phyloP scores from a whole-genome alignment of 805 yeast species.

The Saccharomyces paradoxus region DNA sequence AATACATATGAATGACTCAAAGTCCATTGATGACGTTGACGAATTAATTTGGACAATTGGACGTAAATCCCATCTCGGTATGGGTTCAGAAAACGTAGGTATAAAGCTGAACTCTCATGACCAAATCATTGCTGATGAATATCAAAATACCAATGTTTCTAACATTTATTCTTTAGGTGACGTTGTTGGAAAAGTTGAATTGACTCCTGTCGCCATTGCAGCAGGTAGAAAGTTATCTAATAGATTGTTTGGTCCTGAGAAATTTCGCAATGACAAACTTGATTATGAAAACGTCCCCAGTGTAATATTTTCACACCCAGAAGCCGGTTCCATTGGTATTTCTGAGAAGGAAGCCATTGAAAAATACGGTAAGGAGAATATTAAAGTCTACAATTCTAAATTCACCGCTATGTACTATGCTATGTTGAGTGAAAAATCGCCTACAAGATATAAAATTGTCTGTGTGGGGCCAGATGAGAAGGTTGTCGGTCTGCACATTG shows the following conservation, averaged over 20 bases:
- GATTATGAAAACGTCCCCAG: constrained; percentile 86
- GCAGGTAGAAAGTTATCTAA: constrained; percentile 92
- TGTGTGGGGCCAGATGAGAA: constrained; percentile 76
- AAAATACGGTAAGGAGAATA: constrained; percentile 68
- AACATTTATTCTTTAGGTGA: constrained; percentile 86
- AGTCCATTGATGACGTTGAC: constrained; percentile 63
- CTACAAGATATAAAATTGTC: constrained; percentile 79
- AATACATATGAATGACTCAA: constrained; percentile 36
- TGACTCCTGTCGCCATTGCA: constrained; percentile 98
- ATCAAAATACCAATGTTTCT: constrained; percentile 67
- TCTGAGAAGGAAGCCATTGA: constrained; percentile 69
- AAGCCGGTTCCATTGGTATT: constrained; percentile 89
- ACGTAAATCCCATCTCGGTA: constrained; percentile 63
- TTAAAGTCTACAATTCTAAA: constrained; percentile 74
- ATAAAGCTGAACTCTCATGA: constrained; percentile 52
- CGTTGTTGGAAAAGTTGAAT: constrained; percentile 83
- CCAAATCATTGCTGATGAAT: constrained; percentile 76
- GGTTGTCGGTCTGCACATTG: constrained; percentile 89
- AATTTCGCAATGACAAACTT: constrained; percentile 64
- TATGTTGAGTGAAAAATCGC: constrained; percentile 70
- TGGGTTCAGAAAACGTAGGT: constrained; percentile 72
- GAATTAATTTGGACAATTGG: constrained; percentile 91
- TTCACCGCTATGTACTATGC: constrained; percentile 93
- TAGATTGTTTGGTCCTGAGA: constrained; percentile 78
- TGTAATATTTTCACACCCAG: constrained; percentile 97